Conservation (phyloP, 2,329 filamentous ascomycete species). For the Xylariales sp. region DNA sequence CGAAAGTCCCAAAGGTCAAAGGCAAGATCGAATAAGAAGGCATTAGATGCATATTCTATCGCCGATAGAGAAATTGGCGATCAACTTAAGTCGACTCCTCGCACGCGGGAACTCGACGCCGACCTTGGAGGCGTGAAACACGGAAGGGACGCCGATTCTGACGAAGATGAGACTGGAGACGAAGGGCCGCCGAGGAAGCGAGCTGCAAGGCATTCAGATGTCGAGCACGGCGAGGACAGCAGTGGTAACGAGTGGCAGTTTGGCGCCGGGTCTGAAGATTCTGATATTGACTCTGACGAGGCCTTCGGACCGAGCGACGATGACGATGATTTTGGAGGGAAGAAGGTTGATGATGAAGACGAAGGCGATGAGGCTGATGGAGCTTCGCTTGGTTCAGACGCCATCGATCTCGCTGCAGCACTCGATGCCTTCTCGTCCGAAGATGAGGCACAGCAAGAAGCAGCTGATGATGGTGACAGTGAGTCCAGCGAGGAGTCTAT, state of each 20-base stretch:
- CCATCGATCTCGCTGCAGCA: slow-evolving; percentile 54
- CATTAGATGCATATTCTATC: slow-evolving; percentile 54
- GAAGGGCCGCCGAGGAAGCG: slow-evolving; percentile 44
- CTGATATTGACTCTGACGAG: slow-evolving; percentile 65
- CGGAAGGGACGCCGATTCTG: slow-evolving; percentile 38
- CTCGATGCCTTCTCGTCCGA: slow-evolving; percentile 43
- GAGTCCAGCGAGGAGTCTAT: slow-evolving; percentile 38
- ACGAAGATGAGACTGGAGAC: slow-evolving; percentile 57
- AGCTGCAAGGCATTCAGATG: slow-evolving; percentile 42
- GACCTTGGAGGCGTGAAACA: slow-evolving; percentile 33
- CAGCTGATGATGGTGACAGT: slow-evolving; percentile 41
- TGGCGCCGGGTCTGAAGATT: slow-evolving; percentile 60
- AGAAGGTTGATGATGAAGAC: slow-evolving; percentile 40
- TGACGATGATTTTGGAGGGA: slow-evolving; percentile 60
- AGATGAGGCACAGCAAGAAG: slow-evolving; percentile 44
- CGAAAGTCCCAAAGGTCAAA: slow-evolving; percentile 39
- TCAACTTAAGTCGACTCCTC: slow-evolving; percentile 42
- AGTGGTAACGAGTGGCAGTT: slow-evolving; percentile 83
- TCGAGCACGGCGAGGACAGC: slow-evolving; percentile 75
- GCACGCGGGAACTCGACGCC: slow-evolving; percentile 48
- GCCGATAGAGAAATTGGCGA: slow-evolving; percentile 48
- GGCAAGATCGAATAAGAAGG: slow-evolving; percentile 43
- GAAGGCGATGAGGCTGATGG: slow-evolving; percentile 51
- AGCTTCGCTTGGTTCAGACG: slow-evolving; percentile 54
- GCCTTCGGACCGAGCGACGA: slow-evolving; percentile 87